Conservation (phyloP, 2,329 filamentous ascomycete genomes). For the Zasmidium cellare region DNA sequence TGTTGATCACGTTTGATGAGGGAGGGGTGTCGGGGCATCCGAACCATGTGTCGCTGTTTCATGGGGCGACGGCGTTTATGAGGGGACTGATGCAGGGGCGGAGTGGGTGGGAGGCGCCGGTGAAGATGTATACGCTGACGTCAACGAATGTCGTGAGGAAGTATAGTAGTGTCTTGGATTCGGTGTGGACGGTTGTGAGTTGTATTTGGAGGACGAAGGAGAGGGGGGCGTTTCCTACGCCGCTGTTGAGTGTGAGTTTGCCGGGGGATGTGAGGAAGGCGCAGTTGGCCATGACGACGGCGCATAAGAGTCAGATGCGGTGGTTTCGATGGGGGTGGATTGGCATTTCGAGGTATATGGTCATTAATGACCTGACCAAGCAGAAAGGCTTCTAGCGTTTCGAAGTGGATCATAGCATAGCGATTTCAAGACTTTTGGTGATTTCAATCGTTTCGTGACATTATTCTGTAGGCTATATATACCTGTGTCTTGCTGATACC, state of each 20-base stretch:
- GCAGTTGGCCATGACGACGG: slow-evolving; percentile 82
- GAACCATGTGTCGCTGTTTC: slow-evolving; percentile 88
- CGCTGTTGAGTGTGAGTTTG: slow-evolving; percentile 71
- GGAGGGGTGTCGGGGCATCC: slow-evolving; percentile 81
- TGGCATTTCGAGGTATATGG: slow-evolving; percentile 86
- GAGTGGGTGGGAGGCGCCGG: slow-evolving; percentile 67
- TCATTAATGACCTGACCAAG: slow-evolving; percentile 79
- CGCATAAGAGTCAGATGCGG: slow-evolving; percentile 93
- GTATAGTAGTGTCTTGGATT: slow-evolving; percentile 76
- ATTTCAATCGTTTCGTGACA: slow-evolving; percentile 13
- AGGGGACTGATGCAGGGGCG: slow-evolving; percentile 62
- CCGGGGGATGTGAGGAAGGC: slow-evolving; percentile 65
- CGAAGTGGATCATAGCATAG: not conserved
- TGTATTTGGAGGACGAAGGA: slow-evolving; percentile 53
- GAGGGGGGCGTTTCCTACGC: slow-evolving; percentile 54
- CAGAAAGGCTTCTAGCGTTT: slow-evolving; percentile 44
- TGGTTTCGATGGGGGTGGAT: slow-evolving; percentile 99
- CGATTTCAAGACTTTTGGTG: not conserved
- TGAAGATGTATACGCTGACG: slow-evolving; percentile 82
- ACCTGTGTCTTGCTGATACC: slow-evolving; percentile 8
- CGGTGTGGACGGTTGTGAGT: slow-evolving; percentile 66
- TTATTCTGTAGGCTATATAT: slow-evolving; percentile 15
- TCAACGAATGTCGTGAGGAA: slow-evolving; percentile 74
- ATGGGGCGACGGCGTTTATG: slow-evolving; percentile 76
- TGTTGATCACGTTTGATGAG: slow-evolving; percentile 87